Evolutionary conservation across 768 basidiomycete species (phyloP), one percentile per base, ranked within the genome.

Genomic region (Tephrocybe rancida): DNA sequence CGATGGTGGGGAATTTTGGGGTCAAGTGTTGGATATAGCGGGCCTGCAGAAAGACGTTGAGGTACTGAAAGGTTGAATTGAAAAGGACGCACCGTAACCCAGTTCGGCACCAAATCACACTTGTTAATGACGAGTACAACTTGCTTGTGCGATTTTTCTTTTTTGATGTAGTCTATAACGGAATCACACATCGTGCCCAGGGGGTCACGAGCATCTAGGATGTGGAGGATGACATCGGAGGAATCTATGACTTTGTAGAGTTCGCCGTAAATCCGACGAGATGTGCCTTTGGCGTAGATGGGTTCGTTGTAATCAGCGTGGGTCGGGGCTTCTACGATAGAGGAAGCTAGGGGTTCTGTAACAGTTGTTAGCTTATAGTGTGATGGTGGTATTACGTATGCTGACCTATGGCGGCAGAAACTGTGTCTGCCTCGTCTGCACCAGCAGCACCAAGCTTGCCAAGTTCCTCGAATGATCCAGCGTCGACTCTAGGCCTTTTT

Each of bases 201-300:
- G 1, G 96, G 96, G 69, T 98, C 96, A 38, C 96, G 84, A 16
- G 96, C 95, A 70, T 99, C 96, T 56, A 99, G 76, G 46, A 99
- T 84, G 67, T 99, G 96, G 29, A 99, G 80, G 53, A 99, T 82
- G 37, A 98, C 93, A 66, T 99, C 96, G 6, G 94, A 96, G 2
- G 96, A 99, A 69, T 99, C 97, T 65, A 99, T 94, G 59, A 99
- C 96, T 71, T 99, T 99, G 82, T 99, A 98, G 6, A 98, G 77
- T 70, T 99, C 96, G 54, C 95, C 95, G 72, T 97, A 98, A 56
- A 99, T 99, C 19, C 96, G 87, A 30, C 90, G 81, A 10, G 94
- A 96, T 1, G 95, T 98, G 32, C 96, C 96, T 70, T 98, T 98
- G 46, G 88, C 84, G 64, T 94, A 97, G 53, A 96, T 93, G 9